phyloP scores from a whole-genome alignment of 1,284 basidiomycete species.

The Uromyces viciae-fabae region DNA sequence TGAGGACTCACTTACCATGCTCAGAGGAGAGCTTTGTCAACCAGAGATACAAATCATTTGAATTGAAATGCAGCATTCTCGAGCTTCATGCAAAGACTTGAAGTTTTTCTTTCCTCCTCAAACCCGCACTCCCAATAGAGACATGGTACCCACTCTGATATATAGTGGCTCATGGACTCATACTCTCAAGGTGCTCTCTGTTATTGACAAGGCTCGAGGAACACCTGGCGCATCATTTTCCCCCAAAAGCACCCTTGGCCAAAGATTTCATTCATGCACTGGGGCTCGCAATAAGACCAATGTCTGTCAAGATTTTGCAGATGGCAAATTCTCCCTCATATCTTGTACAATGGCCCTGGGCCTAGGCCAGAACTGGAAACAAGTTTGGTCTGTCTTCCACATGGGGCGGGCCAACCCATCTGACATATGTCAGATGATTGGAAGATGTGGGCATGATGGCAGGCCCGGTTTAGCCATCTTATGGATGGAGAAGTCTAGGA shows the following conservation, averaged over 20 bases:
- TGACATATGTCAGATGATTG: background rate
- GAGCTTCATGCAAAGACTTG: background rate
- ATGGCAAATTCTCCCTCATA: background rate
- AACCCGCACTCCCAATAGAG: background rate
- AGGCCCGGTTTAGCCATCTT: background rate
- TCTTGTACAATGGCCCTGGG: background rate
- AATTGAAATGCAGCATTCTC: background rate
- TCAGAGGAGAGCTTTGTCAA: background rate
- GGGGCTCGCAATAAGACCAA: background rate
- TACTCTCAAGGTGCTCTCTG: background rate
- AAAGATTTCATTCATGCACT: background rate
- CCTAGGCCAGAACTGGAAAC: slow-evolving; percentile 10
- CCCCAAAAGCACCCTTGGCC: background rate
- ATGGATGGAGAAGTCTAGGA: background rate
- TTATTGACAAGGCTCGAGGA: background rate
- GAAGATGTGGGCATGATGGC: background rate
- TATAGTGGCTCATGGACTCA: background rate
- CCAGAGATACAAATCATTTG: background rate
- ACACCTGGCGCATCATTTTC: background rate
- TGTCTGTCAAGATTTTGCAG: background rate
- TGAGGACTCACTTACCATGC: background rate
- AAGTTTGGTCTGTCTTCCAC: background rate
- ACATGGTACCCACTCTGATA: background rate
- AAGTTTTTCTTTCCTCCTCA: background rate
- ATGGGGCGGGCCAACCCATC: background rate